Evolutionary conservation across 2,329 filamentous ascomycete species (phyloP).

Genomic region (Fusarium goolgardi): DNA sequence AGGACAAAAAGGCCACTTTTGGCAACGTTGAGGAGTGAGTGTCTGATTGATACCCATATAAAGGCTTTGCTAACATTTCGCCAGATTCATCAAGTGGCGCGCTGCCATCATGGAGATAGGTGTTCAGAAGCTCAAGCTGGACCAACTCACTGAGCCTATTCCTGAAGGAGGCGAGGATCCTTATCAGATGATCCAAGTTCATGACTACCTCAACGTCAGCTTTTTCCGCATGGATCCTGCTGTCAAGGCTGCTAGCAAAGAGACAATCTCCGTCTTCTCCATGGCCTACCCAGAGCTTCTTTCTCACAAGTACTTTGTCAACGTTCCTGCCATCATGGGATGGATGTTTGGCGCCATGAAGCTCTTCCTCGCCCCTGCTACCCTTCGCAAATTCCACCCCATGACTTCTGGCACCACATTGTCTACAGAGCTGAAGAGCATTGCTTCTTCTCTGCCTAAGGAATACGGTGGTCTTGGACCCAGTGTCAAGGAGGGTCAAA

Average conservation of each 20-base stretch:
- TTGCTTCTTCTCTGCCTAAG: conserved; percentile 75
- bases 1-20: conserved; percentile 85
- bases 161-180: conserved; percentile 81
- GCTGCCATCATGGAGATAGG: conserved; percentile 91
- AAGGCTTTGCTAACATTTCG: conserved; percentile 21
- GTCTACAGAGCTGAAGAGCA: conserved; percentile 65
- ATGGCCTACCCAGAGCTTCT: conserved; percentile 90
- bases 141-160: conserved; percentile 75
- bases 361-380: conserved; percentile 77
- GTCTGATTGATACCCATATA: background rate
- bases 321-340: conserved; percentile 90
- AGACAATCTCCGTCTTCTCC: conserved; percentile 84
- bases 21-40: conserved; percentile 82
- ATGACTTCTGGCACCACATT: conserved; percentile 79
- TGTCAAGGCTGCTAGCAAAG: conserved; percentile 79
- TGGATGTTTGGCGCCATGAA: conserved; percentile 84
- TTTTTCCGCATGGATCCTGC: conserved; percentile 85
- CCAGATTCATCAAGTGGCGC: conserved; percentile 89
- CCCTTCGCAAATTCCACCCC: conserved; percentile 82
- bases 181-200: conserved; percentile 91
- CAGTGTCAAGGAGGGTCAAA: conserved; percentile 54
- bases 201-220: conserved; percentile 90
- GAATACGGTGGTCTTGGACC: conserved; percentile 81
- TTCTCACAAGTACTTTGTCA: conserved; percentile 90
- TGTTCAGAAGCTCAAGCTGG: conserved; percentile 77